Evolutionary conservation across 345 rosid species (phyloP), one percentile per base, ranked within the genome.

Genomic region (Eucalyptus cloeziana): DNA sequence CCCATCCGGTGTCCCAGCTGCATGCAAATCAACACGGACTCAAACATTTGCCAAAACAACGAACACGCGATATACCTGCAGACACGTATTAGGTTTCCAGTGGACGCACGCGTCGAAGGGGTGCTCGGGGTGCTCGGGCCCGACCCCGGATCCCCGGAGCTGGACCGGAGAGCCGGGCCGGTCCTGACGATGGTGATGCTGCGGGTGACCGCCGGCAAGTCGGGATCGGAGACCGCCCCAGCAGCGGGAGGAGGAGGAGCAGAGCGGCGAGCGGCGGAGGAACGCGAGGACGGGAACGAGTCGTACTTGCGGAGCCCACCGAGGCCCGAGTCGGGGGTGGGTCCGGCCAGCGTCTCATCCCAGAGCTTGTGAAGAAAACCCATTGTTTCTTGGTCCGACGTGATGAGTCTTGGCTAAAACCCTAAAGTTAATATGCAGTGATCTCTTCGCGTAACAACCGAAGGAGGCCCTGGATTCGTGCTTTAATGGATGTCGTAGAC

Each of bases 331-430:
- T 97, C 98, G 3, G 98, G 99, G 21, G 94, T n/a, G 1, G 99
- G 99, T 40, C 99, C 99, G 49, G 98, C 98, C 40, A 97, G 93
- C 60, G 98, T 96, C 94, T 97, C 99, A 93, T 97, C 98, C 99
- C 99, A 97, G 22, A 97, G 92, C 92, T 95, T 95, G 90, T 96
- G 95, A 50, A 96, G 95, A 31, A 97, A 93, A 54, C 96, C 96
- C 99, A 97, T 97, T 16, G 31, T 49, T 54, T 33, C 33, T 62
- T 71, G 64, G 60, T 45, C 67, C 69, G 33, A 47, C 37, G 47
- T 33, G 16, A 37, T 12, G 45, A 86, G 47, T 31, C 86, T 14
- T 15, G 24, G 50, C 50, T 16, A 27, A 56, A 56, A 86, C n/a
- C 30, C 27, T 33, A 11, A 54, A 12, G 52, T 64, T 71, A 16